phyloP scores from a whole-genome alignment of 208 protist genomes.

The Zelonia costaricensis region DNA sequence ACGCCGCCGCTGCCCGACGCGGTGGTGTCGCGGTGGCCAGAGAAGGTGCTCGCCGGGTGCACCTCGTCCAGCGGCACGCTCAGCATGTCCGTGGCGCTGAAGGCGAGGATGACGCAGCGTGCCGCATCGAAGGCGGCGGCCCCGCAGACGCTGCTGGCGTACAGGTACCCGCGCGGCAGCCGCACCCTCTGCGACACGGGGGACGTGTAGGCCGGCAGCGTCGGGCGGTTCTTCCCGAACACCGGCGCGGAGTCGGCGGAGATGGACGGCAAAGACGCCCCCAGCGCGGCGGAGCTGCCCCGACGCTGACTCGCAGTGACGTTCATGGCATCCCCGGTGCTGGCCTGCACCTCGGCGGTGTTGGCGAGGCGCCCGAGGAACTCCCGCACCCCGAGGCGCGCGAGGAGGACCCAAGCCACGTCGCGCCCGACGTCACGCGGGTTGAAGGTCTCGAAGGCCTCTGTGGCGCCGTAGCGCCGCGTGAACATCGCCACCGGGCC shows the following conservation, averaged over 20 bases:
- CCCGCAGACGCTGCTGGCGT: slow-evolving; percentile 57
- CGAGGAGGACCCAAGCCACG: slow-evolving; percentile 75
- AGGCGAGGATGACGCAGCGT: slow-evolving; percentile 50
- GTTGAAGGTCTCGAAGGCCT: slow-evolving; percentile 85
- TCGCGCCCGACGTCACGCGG: slow-evolving; percentile 81
- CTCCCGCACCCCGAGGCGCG: slow-evolving; percentile 78
- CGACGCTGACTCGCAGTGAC: slow-evolving; percentile 2
- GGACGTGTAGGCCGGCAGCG: slow-evolving; percentile 53
- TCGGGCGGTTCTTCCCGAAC: background rate
- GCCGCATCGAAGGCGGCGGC: slow-evolving; percentile 35
- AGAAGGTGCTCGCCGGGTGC: background rate
- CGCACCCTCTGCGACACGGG: slow-evolving; percentile 50
- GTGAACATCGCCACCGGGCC: slow-evolving; percentile 94
- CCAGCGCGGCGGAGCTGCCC: background rate
- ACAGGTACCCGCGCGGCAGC: slow-evolving; percentile 64
- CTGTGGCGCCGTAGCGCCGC: slow-evolving; percentile 84
- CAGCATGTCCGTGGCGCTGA: slow-evolving; percentile 41
- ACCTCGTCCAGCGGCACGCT: slow-evolving; percentile 26
- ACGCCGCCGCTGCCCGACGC: no score
- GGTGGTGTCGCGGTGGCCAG: background rate
- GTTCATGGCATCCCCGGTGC: background rate
- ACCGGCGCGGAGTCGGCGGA: slow-evolving; percentile 22
- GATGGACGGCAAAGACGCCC: slow-evolving; percentile 27
- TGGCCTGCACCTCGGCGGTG: background rate
- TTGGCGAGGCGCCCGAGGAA: slow-evolving; percentile 26